These are phyloP conservation scores for Gentiana macrophylla DNA, from an alignment of 257 asterid species.

Conservation along the genomic window DNA sequence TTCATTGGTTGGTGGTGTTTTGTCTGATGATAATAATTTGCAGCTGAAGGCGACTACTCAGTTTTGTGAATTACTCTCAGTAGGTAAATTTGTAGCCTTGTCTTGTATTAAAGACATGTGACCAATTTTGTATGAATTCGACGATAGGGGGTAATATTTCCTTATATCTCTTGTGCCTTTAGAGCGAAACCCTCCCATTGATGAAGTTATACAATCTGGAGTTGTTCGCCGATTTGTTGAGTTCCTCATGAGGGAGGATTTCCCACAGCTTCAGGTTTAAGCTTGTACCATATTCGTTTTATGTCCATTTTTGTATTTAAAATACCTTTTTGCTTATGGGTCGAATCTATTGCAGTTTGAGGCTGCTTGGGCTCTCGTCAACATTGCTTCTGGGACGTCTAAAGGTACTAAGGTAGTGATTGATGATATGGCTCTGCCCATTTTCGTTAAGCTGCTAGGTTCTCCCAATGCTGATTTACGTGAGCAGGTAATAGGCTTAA, in stretches of 20 bases:
- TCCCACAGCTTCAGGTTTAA: conserved; percentile 75
- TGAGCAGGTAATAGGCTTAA: conserved; percentile 53
- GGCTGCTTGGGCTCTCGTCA: conserved; percentile 97
- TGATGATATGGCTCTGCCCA: conserved; percentile 80
- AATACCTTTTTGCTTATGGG: background rate
- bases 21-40: conserved; percentile 48
- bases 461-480: conserved; percentile 93
- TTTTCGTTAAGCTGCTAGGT: conserved; percentile 70
- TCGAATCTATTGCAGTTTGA: conserved; percentile 46
- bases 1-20: conserved; percentile 56
- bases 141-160: background rate
- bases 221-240: conserved; percentile 92
- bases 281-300: background rate
- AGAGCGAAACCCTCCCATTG: conserved; percentile 74
- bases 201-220: conserved; percentile 89
- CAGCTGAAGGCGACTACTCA: conserved; percentile 80
- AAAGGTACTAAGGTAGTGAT: conserved; percentile 81
- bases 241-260: conserved; percentile 68
- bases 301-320: background rate
- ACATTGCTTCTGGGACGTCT: conserved; percentile 94
- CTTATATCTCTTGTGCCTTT: background rate
- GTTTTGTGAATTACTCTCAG: conserved; percentile 78
- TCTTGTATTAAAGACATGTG: too few relatives aligned
- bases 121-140: too few relatives aligned
- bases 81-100: conserved; percentile 31